phyloP scores from a whole-genome alignment of 2,329 filamentous ascomycete species.

The Meredithiella fracta region DNA sequence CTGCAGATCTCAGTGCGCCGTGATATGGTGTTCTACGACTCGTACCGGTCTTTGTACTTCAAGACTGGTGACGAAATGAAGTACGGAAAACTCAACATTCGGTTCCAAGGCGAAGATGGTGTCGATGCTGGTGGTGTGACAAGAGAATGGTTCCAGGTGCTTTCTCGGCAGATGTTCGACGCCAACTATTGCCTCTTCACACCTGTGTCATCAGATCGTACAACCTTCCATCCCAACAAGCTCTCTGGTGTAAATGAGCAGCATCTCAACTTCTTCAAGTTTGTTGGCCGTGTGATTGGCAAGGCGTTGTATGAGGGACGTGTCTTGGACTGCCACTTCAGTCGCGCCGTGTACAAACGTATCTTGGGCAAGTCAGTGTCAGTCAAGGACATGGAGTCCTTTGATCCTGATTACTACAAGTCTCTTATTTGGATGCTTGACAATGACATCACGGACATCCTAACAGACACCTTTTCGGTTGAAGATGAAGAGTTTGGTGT shows the following conservation, averaged over 20 bases:
- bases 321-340: conserved; percentile 96
- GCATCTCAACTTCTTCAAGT: conserved; percentile 97
- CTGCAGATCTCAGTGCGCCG: conserved; percentile 81
- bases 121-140: conserved; percentile 96
- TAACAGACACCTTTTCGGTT: conserved; percentile 88
- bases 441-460: conserved; percentile 96
- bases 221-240: conserved; percentile 96
- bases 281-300: conserved; percentile 94
- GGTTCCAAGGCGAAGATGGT: conserved; percentile 93
- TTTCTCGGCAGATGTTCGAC: conserved; percentile 97
- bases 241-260: conserved; percentile 87
- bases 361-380: conserved; percentile 90
- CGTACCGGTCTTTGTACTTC: conserved; percentile 96
- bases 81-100: conserved; percentile 93
- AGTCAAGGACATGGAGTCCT: conserved; percentile 97
- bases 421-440: conserved; percentile 96
- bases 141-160: conserved; percentile 96
- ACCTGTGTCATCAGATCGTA: conserved; percentile 89
- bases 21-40: conserved; percentile 94
- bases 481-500: conserved; percentile 91
- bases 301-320: conserved; percentile 95
- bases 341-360: conserved; percentile 92
- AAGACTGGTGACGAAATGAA: conserved; percentile 96
- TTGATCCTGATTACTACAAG: conserved; percentile 98
- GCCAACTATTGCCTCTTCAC: conserved; percentile 94